Evolutionary conservation across 495 filamentous ascomycete genomes (phyloP).

Genomic region (Copromyces sp.): DNA sequence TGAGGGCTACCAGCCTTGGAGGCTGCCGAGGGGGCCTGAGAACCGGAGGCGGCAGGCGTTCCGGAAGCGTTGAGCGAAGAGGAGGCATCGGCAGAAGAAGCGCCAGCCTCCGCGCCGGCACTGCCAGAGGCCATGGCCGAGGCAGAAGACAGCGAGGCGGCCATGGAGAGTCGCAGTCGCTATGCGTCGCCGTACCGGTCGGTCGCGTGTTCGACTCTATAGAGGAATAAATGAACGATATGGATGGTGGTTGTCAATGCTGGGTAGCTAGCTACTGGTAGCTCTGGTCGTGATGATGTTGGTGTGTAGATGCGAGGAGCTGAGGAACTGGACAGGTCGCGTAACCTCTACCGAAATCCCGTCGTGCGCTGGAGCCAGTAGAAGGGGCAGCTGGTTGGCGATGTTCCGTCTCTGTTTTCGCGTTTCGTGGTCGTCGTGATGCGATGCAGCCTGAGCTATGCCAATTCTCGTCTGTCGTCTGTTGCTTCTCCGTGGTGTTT

Average conservation of each 20-base stretch:
- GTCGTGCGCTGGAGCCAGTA: background rate
- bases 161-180: conserved; percentile 13
- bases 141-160: conserved; percentile 18
- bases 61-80: conserved; percentile 10
- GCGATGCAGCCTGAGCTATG: background rate
- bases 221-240: background rate
- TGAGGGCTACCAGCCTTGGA: conserved; percentile 24
- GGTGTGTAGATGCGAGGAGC: background rate
- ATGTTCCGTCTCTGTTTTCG: background rate
- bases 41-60: conserved; percentile 11
- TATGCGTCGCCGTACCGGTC: background rate
- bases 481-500: background rate
- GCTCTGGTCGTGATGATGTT: background rate
- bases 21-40: conserved; percentile 18
- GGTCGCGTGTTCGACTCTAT: background rate
- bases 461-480: background rate
- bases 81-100: conserved; percentile 2
- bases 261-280: background rate
- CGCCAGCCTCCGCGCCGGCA: conserved; percentile 4
- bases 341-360: background rate
- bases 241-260: background rate
- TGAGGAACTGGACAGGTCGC: background rate
- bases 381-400: background rate
- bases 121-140: conserved; percentile 7
- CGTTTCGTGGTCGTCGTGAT: background rate